Percentiles rank a stretch among this genome's conserved stretches.
These are phyloP conservation scores for Sutorius eximius DNA, from an alignment of 1,284 basidiomycete species.

Conservation along the genomic window DNA sequence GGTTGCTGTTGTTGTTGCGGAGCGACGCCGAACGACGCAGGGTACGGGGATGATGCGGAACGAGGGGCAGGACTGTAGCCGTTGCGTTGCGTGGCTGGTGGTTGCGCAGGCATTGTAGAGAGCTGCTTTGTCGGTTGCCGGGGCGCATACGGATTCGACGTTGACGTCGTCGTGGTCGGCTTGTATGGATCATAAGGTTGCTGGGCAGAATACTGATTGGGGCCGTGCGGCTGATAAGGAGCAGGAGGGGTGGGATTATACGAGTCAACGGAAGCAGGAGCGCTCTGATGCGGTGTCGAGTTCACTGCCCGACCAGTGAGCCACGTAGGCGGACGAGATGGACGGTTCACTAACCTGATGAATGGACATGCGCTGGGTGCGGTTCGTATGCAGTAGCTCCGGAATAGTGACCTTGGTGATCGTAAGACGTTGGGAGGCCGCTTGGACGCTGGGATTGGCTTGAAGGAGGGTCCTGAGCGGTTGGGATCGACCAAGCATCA, in stretches of 20 bases:
- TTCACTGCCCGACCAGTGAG: conserved; percentile 17
- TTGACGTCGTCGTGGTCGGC: conserved; percentile 27
- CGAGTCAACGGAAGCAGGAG: conserved; percentile 17
- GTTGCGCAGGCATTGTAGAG: conserved; percentile 23
- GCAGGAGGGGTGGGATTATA: conserved; percentile 17
- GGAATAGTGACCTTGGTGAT: conserved; percentile 30
- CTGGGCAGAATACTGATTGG: conserved; percentile 16
- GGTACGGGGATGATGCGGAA: conserved; percentile 27
- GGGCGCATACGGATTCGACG: conserved; percentile 12
- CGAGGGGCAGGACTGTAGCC: conserved; percentile 13
- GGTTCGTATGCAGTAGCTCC: conserved; percentile 28
- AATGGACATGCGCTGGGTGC: conserved; percentile 12
- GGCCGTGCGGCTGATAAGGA: conserved; percentile 15
- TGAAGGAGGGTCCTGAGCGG: conserved; percentile 18
- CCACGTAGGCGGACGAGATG: not conserved
- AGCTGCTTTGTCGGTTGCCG: conserved; percentile 16
- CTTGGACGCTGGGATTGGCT: conserved; percentile 16
- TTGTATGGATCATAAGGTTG: conserved; percentile 36
- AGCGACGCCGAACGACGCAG: conserved; percentile 15
- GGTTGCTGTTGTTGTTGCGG: conserved; percentile 13
- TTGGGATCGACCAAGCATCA: conserved; percentile 33
- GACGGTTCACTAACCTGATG: conserved; percentile 27
- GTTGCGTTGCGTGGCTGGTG: conserved; percentile 12
- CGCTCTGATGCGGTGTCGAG: conserved; percentile 9
- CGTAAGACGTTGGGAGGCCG: conserved; percentile 19